Conservation (phyloP, 2,329 filamentous ascomycete genomes). For the Colletotrichum paranaense region DNA sequence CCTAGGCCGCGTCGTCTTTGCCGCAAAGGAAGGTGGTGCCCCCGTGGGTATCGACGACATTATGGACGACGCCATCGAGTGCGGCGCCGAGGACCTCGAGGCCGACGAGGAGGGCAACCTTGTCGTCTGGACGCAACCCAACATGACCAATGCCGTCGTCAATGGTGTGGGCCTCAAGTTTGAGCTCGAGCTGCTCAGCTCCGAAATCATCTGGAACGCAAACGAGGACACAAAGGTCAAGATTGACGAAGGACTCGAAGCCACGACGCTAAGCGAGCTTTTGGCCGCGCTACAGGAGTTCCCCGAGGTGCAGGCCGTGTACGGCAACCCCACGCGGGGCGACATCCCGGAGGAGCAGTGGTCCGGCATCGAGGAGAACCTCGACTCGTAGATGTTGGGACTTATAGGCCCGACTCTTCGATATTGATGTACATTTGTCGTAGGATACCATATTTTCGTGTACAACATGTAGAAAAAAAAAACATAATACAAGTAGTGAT, state of each 20-base stretch:
- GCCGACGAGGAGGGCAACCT: constrained; percentile 35
- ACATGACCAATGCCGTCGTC: constrained; percentile 33
- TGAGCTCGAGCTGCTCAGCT: constrained; percentile 75
- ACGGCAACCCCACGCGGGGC: constrained; percentile 73
- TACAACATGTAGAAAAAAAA: constrained; percentile 30
- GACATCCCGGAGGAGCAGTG: constrained; percentile 63
- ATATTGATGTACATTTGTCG: background rate
- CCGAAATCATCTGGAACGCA: constrained; percentile 86
- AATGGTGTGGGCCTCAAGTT: constrained; percentile 54
- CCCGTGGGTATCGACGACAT: constrained; percentile 71
- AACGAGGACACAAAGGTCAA: constrained; percentile 82
- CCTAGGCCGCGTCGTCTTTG: constrained; percentile 79
- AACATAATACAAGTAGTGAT: constrained; percentile 23
- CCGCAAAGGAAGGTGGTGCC: constrained; percentile 57
- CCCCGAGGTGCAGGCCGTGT: constrained; percentile 81
- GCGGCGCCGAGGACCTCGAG: constrained; percentile 81
- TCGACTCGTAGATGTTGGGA: constrained; percentile 41
- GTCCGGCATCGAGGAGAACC: constrained; percentile 62
- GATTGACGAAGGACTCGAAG: constrained; percentile 67
- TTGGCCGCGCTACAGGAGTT: constrained; percentile 72
- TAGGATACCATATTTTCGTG: background rate
- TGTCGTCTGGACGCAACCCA: constrained; percentile 37
- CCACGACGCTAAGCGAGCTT: constrained; percentile 69
- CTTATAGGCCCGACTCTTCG: background rate
- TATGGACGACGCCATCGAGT: constrained; percentile 85